Percentiles rank a stretch among this genome's conserved stretches.
Conservation (phyloP, 1,284 basidiomycete species). For the Ganoderma boninense region DNA sequence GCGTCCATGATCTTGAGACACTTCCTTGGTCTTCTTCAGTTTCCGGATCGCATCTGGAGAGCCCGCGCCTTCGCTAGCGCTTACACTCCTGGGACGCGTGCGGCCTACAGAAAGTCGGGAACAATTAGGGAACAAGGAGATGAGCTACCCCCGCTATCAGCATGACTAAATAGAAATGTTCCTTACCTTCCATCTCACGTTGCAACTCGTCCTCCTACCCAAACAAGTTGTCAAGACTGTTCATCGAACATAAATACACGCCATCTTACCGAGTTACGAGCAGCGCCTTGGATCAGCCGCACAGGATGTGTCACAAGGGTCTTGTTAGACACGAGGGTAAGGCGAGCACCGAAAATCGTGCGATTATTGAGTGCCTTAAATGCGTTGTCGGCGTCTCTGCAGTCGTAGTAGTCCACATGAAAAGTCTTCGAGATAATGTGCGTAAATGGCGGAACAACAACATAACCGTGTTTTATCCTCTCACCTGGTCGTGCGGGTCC, state of each 20-base stretch:
- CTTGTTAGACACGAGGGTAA: constrained; percentile 38
- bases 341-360: constrained; percentile 42
- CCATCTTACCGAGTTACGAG: constrained; percentile 19
- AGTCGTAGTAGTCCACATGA: constrained; percentile 70
- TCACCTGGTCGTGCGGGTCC: constrained; percentile 33
- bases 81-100: constrained; percentile 39
- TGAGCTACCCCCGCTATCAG: constrained; percentile 11
- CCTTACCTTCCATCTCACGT: constrained; percentile 27
- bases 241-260: constrained; percentile 8
- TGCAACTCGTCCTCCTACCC: constrained; percentile 22
- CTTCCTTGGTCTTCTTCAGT: constrained; percentile 39
- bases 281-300: constrained; percentile 19
- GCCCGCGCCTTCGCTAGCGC: constrained; percentile 39
- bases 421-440: constrained; percentile 48
- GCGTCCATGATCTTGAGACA: constrained; percentile 36
- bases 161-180: constrained; percentile 4
- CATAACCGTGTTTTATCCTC: background rate
- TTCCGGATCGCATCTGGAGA: constrained; percentile 34
- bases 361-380: constrained; percentile 50
- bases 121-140: constrained; percentile 10
- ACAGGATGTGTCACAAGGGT: constrained; percentile 28
- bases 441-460: background rate
- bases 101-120: constrained; percentile 26
- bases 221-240: constrained; percentile 19
- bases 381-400: constrained; percentile 56